Conservation (phyloP, 1,139 yeast species). For the Suhomyces yuchorum region DNA sequence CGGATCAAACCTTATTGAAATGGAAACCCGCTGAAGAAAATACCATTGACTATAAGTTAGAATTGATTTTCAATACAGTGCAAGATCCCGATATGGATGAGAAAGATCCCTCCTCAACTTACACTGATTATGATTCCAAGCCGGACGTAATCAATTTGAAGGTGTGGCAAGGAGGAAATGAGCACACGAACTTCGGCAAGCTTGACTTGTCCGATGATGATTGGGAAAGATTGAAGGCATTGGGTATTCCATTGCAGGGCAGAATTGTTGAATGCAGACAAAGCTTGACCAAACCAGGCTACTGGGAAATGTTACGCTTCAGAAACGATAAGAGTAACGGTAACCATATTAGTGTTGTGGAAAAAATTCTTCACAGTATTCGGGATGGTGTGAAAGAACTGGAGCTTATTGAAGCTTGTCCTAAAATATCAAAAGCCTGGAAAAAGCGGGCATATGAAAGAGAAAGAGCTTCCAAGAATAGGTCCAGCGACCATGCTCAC, state of each 20-base stretch:
- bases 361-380: constrained; percentile 79
- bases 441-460: constrained; percentile 38
- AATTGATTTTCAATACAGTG: constrained; percentile 63
- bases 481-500: constrained; percentile 3
- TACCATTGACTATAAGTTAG: constrained; percentile 82
- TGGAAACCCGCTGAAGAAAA: constrained; percentile 99
- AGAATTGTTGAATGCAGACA: constrained; percentile 82
- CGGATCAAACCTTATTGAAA: constrained; percentile 78
- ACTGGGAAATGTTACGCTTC: constrained; percentile 85
- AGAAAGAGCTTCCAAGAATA: constrained; percentile 14
- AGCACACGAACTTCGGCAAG: constrained; percentile 68
- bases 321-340: constrained; percentile 92
- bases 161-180: constrained; percentile 77
- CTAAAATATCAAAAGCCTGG: constrained; percentile 38
- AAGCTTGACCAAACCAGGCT: constrained; percentile 52
- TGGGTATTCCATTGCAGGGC: constrained; percentile 85
- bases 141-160: constrained; percentile 64
- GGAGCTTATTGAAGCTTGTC: constrained; percentile 58
- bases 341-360: constrained; percentile 78
- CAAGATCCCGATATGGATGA: constrained; percentile 73
- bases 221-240: constrained; percentile 74
- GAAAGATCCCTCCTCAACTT: constrained; percentile 71
- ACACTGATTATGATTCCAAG: constrained; percentile 76
- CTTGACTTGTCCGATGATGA: constrained; percentile 67
- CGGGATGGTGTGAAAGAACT: constrained; percentile 82